Evolutionary conservation across 2,329 filamentous ascomycete species (phyloP).

Genomic region (Fusarium siculi): DNA sequence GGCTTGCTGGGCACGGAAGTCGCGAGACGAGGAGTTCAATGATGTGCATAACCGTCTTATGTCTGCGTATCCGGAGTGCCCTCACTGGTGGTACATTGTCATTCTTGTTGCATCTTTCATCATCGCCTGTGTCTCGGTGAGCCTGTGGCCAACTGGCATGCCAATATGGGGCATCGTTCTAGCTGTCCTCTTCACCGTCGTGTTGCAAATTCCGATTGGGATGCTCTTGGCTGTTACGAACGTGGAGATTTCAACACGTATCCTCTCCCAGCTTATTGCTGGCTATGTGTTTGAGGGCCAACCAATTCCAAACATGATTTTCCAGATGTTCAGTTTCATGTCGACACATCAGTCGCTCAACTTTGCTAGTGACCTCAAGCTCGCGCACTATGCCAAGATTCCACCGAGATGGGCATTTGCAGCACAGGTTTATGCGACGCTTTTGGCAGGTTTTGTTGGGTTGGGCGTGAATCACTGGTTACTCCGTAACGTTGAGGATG

Average conservation of each 20-base stretch:
- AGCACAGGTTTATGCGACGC: constrained; percentile 63
- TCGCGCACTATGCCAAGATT: constrained; percentile 71
- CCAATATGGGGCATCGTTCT: constrained; percentile 63
- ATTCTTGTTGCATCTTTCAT: constrained; percentile 60
- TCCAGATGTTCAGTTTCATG: constrained; percentile 75
- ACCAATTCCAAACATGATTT: constrained; percentile 76
- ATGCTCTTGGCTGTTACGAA: constrained; percentile 67
- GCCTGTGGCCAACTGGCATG: constrained; percentile 61
- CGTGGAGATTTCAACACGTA: constrained; percentile 68
- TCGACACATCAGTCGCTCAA: constrained; percentile 69
- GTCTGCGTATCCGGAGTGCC: constrained; percentile 54
- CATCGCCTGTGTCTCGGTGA: constrained; percentile 51
- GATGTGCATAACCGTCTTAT: constrained; percentile 50
- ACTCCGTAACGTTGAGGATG: constrained; percentile 62
- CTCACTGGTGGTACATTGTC: constrained; percentile 64
- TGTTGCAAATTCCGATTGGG: constrained; percentile 65
- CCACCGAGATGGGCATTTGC: constrained; percentile 65
- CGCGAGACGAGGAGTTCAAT: constrained; percentile 51
- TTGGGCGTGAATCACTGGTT: constrained; percentile 71
- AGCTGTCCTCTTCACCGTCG: constrained; percentile 60
- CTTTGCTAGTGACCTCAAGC: constrained; percentile 69
- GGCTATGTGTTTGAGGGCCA: constrained; percentile 74
- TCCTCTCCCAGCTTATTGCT: constrained; percentile 73
- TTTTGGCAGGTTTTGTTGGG: constrained; percentile 65
- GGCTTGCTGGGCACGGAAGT: constrained; percentile 40